Base-by-base conservation (phyloP, 1,284 basidiomycete species). In the Phylloboletellus chloephorus region DNA sequence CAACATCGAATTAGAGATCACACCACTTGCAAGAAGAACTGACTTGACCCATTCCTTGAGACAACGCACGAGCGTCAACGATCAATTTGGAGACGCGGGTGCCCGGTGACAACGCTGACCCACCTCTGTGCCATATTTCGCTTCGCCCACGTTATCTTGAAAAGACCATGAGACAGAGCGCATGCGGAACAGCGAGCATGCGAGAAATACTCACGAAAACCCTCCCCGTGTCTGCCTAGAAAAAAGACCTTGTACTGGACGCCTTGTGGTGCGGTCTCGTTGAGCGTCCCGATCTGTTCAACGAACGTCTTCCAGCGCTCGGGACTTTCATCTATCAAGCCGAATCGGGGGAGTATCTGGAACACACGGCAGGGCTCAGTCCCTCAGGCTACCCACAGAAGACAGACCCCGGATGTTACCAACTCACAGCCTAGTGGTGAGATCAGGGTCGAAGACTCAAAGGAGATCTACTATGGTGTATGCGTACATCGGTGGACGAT, bases 161-260 rank as follows among this genome's bases (percentile, higher is more conserved):
- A 17, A 21, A 13, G 29, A 20, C 3, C n/a, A 25, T 10, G 15
- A 24, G 32, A 36, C n/a, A n/a, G n/a, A n/a, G n/a, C 20, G 3
- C 20, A 22, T 11, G 12, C 11, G 11, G 6, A 22, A 28, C 16
- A 30, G 11, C 19, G 23, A 3, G 3, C 8, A 28, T 9, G 34
- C 36, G 23, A 17, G 16, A n/a, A n/a, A n/a, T n/a, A 22, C 39
- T 21, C 31, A 66, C 79, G 46, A 34, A 67, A 81, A 38, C 86
- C 87, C 64, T 88, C 67, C 0, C 87, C 87, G 49, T 89, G 86
- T 47, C 87, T 66, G 3, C 75, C 75, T 10, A 87, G 57, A 44
- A 79, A 77, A 42, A 88, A 67, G 8, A 86, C 68, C 53, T 86
- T 88, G 61, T 77, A 76, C 4, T 61, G 61, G 8, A 66, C 67